Conservation (phyloP, 1,284 basidiomycete genomes). For the Singerocomus rubriflavus region DNA sequence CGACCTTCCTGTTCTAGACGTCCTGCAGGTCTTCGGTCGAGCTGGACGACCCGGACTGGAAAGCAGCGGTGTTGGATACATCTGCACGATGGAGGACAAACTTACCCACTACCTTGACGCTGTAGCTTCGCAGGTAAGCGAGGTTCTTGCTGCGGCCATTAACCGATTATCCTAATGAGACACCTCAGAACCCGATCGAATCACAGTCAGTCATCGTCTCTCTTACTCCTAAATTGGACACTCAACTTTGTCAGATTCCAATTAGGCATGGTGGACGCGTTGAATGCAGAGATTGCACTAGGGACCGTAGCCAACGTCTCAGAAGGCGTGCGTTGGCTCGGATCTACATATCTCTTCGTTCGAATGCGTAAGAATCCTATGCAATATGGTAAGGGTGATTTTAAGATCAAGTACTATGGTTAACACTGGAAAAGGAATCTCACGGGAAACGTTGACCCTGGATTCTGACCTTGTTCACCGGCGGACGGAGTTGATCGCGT, state of each 20-base stretch:
- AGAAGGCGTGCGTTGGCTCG: conserved; percentile 94
- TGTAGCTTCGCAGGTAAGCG: conserved; percentile 78
- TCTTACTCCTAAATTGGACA: not conserved
- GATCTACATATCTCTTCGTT: conserved; percentile 97
- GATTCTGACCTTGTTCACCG: conserved; percentile 80
- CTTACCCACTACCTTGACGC: conserved; percentile 89
- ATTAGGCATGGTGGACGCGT: conserved; percentile 83
- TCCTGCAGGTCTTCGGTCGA: conserved; percentile 96
- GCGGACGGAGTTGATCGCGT: conserved; percentile 69
- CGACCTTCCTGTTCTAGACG: conserved; percentile 94
- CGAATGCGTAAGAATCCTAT: conserved; percentile 94
- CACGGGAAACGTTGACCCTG: conserved; percentile 66
- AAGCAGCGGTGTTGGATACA: conserved; percentile 94
- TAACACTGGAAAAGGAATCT: conserved; percentile 58
- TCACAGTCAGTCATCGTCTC: conserved; percentile 64
- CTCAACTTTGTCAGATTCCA: conserved; percentile 61
- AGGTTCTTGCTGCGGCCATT: not conserved
- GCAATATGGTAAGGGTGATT: conserved; percentile 67
- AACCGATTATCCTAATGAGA: conserved; percentile 4
- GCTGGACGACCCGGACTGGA: conserved; percentile 97
- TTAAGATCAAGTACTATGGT: not conserved
- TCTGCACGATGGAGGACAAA: conserved; percentile 94
- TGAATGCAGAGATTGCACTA: conserved; percentile 95
- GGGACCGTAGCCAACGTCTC: conserved; percentile 88
- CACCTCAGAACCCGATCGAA: conserved; percentile 84